Conservation (phyloP, 441 rosid genomes). For the Brassica balearica region DNA sequence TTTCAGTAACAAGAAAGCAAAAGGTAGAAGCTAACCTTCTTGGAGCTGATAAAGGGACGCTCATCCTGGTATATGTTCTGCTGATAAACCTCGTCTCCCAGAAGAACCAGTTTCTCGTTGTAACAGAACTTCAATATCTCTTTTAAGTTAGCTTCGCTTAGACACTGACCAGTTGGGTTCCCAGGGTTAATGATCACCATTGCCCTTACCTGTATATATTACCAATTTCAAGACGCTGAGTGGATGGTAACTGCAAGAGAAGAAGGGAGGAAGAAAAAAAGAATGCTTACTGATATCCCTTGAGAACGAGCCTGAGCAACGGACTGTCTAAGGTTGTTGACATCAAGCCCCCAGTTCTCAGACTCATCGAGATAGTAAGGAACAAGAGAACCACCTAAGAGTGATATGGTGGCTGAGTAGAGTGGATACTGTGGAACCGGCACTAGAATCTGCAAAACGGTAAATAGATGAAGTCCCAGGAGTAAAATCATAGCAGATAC, state of each 20-base stretch:
- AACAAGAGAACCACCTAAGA: conserved; percentile 91
- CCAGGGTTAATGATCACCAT: conserved; percentile 99
- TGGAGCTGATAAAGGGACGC: conserved; percentile 89
- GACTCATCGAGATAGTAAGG: conserved; percentile 94
- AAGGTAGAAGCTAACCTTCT: conserved; percentile 58
- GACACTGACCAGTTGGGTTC: conserved; percentile 96
- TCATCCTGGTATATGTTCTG: conserved; percentile 95
- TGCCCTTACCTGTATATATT: conserved; percentile 71
- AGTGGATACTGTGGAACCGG: conserved; percentile 99
- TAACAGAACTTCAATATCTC: conserved; percentile 83
- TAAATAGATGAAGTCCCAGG: background rate
- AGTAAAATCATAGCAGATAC: background rate
- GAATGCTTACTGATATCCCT: conserved; percentile 81
- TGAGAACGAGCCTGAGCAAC: conserved; percentile 78
- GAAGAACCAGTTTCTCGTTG: conserved; percentile 79
- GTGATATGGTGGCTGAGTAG: conserved; percentile 92
- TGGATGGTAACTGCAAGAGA: conserved; percentile 1
- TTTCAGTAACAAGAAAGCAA: background rate
- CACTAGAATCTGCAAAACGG: conserved; percentile 75
- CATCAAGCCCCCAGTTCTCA: conserved; percentile 96
- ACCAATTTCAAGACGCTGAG: too few relatives aligned
- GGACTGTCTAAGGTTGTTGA: conserved; percentile 74
- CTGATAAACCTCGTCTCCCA: conserved; percentile 45
- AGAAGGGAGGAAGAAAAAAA: too few relatives aligned
- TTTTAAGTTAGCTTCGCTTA: conserved; percentile 82